These are phyloP conservation scores for Exophiala viscosa DNA, from an alignment of 2,329 filamentous ascomycete genomes.

Conservation along the genomic window DNA sequence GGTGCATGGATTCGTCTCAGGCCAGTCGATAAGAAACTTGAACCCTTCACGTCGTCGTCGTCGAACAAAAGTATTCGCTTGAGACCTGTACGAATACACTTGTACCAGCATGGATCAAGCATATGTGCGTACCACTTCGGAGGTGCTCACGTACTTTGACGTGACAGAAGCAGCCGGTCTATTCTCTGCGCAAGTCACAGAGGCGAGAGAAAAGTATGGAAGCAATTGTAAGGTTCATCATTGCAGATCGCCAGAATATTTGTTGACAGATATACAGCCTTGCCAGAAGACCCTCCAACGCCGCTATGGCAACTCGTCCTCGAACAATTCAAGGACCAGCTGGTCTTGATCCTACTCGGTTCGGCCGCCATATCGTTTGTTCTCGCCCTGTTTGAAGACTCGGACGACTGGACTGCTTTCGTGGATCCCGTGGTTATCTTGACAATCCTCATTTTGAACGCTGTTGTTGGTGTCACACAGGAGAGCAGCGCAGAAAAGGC, in stretches of 20 bases:
- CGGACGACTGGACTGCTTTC: constrained; percentile 93
- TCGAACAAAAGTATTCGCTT: constrained; percentile 8
- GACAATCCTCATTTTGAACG: constrained; percentile 93
- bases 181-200: constrained; percentile 46
- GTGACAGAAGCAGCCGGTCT: constrained; percentile 51
- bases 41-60: constrained; percentile 5
- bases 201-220: constrained; percentile 48
- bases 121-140: constrained; percentile 47
- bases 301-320: constrained; percentile 94
- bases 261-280: constrained; percentile 47
- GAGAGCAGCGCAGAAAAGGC: constrained; percentile 98
- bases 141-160: constrained; percentile 52
- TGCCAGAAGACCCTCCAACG: constrained; percentile 88
- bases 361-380: constrained; percentile 93
- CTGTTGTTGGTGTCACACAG: constrained; percentile 95
- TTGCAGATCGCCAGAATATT: neutral
- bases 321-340: constrained; percentile 98
- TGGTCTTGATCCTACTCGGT: constrained; percentile 89
- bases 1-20: constrained; percentile 8
- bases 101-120: constrained; percentile 50
- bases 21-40: constrained; percentile 1
- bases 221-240: constrained; percentile 48
- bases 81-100: neutral
- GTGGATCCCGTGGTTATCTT: constrained; percentile 95
- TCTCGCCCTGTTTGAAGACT: constrained; percentile 86